phyloP scores from a whole-genome alignment of 73 alveolate species.

The Halteria grandinella region DNA sequence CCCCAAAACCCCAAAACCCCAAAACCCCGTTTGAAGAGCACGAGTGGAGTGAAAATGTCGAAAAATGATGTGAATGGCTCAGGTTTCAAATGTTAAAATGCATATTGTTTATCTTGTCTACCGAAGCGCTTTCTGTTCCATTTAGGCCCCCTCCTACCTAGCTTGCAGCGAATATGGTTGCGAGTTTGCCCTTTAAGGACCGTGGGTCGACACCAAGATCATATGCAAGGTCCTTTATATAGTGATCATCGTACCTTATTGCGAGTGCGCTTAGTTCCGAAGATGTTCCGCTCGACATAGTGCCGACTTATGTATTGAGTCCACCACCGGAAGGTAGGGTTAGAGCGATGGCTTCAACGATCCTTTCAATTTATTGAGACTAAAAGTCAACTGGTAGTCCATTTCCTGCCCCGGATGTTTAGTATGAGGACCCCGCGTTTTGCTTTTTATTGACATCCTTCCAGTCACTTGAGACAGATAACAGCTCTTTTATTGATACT shows the following conservation, averaged over 20 bases:
- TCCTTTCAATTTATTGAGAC: constrained; percentile 36
- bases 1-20: no score
- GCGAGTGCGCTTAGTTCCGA: neutral
- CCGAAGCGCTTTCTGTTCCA: no score
- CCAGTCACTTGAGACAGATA: constrained; percentile 43
- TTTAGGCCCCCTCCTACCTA: neutral
- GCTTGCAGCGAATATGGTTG: constrained; percentile 10
- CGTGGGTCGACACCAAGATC: constrained; percentile 49
- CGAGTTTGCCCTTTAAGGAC: constrained; percentile 23
- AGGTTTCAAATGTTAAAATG: no score
- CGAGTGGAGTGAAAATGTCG: no score
- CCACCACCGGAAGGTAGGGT: constrained; percentile 28
- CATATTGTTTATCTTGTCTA: no score
- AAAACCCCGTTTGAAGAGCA: no score
- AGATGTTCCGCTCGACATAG: neutral
- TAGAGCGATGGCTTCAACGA: constrained; percentile 54
- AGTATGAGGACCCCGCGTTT: no score
- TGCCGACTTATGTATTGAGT: neutral
- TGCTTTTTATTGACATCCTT: constrained; percentile 46
- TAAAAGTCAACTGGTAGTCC: constrained; percentile 44
- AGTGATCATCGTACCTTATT: constrained; percentile 31
- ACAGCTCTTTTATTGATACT: constrained; percentile 25
- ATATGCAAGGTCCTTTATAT: constrained; percentile 41
- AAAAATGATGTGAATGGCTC: no score
- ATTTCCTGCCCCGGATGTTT: constrained; percentile 5